phyloP scores from a whole-genome alignment of 2,329 filamentous ascomycete genomes.

The Rutstroemia sp. region DNA sequence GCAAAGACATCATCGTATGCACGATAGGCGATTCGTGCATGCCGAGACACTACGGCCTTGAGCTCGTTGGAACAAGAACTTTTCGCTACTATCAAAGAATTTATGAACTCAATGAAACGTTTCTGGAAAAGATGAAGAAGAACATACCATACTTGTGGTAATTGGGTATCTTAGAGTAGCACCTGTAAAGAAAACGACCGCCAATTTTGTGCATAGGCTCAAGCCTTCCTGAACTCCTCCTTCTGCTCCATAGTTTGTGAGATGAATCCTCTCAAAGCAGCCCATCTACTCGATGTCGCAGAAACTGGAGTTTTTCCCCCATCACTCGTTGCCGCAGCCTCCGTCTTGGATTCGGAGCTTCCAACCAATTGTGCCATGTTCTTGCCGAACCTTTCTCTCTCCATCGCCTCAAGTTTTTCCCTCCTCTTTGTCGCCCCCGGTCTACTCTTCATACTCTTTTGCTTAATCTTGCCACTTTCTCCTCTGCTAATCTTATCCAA shows the following conservation, averaged over 20 bases:
- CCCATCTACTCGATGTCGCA: slow-evolving; percentile 61
- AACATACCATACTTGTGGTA: slow-evolving; percentile 9
- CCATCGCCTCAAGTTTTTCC: slow-evolving; percentile 68
- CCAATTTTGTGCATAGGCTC: background rate
- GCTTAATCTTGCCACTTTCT: slow-evolving; percentile 57
- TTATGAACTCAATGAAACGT: background rate
- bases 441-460: slow-evolving; percentile 66
- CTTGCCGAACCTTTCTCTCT: slow-evolving; percentile 76
- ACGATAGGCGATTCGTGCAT: background rate
- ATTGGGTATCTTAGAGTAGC: slow-evolving; percentile 7
- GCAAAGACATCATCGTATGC: background rate
- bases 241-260: slow-evolving; percentile 77
- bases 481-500: slow-evolving; percentile 31
- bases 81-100: background rate
- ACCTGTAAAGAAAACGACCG: background rate
- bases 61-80: background rate
- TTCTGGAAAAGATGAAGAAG: background rate
- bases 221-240: slow-evolving; percentile 52
- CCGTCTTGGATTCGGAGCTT: slow-evolving; percentile 6
- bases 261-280: slow-evolving; percentile 75
- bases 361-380: slow-evolving; percentile 67
- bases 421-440: slow-evolving; percentile 79
- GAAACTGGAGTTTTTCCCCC: slow-evolving; percentile 10
- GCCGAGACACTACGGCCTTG: background rate
- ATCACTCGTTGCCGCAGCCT: slow-evolving; percentile 6